These are phyloP conservation scores for Citrullus colocynthis DNA, from an alignment of 306 rosid species.

Conservation along the genomic window DNA sequence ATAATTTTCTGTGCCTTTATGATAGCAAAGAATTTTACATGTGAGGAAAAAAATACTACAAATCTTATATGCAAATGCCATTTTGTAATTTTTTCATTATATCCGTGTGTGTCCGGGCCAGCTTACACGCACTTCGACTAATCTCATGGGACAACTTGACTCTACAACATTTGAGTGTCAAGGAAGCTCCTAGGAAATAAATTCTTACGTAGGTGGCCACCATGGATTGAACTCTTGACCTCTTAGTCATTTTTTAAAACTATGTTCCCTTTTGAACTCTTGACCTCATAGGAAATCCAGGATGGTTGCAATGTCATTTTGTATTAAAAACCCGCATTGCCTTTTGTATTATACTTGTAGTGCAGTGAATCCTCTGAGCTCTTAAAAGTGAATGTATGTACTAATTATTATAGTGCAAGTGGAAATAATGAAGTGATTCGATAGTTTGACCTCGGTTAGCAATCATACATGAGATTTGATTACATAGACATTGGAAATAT, in stretches of 20 bases:
- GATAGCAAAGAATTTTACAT: neutral
- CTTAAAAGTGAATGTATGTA: neutral
- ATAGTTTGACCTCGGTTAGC: neutral
- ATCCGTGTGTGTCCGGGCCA: no score
- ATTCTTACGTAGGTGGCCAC: no score
- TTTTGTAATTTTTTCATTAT: neutral
- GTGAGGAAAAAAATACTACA: neutral
- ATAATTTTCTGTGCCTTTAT: neutral
- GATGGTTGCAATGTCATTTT: neutral
- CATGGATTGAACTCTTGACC: no score
- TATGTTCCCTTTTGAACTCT: no score
- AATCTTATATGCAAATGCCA: neutral
- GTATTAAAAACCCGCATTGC: neutral
- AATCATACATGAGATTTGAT: neutral
- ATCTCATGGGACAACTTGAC: no score
- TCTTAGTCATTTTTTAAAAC: no score
- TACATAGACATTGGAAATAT: neutral
- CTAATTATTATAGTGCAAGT: neutral
- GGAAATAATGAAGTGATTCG: neutral
- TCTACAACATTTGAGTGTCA: no score
- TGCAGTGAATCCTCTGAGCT: neutral
- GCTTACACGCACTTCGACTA: no score
- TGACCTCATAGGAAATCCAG: no score
- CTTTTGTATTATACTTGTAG: neutral
- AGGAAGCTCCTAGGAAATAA: no score